These are phyloP conservation scores for Alternaria consortialis DNA, from an alignment of 2,329 filamentous ascomycete species.

Conservation along the genomic window DNA sequence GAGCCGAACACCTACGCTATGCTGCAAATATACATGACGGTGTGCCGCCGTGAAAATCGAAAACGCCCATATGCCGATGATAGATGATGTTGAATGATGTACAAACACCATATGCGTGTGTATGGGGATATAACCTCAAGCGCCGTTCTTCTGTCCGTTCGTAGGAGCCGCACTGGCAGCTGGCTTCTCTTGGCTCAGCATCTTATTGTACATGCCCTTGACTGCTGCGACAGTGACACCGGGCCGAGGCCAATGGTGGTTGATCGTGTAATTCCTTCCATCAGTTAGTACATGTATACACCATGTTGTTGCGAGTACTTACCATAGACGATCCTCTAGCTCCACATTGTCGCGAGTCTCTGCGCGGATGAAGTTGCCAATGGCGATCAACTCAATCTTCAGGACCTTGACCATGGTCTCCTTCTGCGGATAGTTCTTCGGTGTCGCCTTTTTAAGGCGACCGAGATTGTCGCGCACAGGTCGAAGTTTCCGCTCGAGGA, in stretches of 20 bases:
- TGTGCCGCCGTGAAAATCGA: constrained; percentile 29
- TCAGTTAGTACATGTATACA: constrained; percentile 26
- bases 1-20: constrained; percentile 49
- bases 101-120: constrained; percentile 5
- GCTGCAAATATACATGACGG: constrained; percentile 37
- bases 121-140: constrained; percentile 11
- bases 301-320: constrained; percentile 31
- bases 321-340: constrained; percentile 63
- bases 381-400: constrained; percentile 67
- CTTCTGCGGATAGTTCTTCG: constrained; percentile 68
- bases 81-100: constrained; percentile 17
- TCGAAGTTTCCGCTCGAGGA: constrained; percentile 63
- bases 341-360: constrained; percentile 54
- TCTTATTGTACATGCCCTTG: constrained; percentile 51
- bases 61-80: constrained; percentile 32
- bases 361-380: constrained; percentile 69
- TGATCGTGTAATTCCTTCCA: constrained; percentile 47
- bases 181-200: constrained; percentile 45
- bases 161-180: constrained; percentile 28
- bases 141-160: constrained; percentile 39
- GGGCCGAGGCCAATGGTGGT: constrained; percentile 51
- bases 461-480: constrained; percentile 69
- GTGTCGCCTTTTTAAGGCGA: constrained; percentile 67
- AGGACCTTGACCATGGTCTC: constrained; percentile 70
- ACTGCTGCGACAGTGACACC: constrained; percentile 43